These are phyloP conservation scores for Talaromyces albobiverticillius DNA, from an alignment of 2,329 filamentous ascomycete genomes.

Conservation along the genomic window DNA sequence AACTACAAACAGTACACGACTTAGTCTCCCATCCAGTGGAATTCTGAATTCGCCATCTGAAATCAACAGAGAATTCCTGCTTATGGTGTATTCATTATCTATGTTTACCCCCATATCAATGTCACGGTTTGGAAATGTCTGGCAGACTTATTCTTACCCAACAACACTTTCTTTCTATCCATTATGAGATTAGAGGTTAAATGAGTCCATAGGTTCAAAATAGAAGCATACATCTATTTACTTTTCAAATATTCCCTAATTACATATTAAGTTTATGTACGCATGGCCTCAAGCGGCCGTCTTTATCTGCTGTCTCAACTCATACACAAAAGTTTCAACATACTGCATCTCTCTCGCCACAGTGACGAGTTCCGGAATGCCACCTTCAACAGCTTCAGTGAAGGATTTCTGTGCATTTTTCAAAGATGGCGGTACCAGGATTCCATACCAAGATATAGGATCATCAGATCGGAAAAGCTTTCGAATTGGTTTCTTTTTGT, in stretches of 20 bases:
- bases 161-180: constrained; percentile 1
- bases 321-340: constrained; percentile 38
- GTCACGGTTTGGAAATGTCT: neutral
- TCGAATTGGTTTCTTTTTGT: constrained; percentile 19
- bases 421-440: constrained; percentile 45
- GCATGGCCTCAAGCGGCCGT: neutral
- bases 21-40: neutral
- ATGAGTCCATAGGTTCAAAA: neutral
- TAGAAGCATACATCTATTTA: neutral
- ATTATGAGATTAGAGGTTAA: neutral
- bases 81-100: neutral
- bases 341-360: constrained; percentile 38
- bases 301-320: constrained; percentile 25
- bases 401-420: constrained; percentile 45
- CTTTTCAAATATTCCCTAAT: neutral
- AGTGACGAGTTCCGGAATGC: constrained; percentile 36
- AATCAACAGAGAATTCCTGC: neutral
- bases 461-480: constrained; percentile 34
- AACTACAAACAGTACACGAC: constrained; percentile 7
- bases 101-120: neutral
- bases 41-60: neutral
- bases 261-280: no score
- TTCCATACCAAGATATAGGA: constrained; percentile 50
- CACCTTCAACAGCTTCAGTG: constrained; percentile 32
- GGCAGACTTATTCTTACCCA: constrained; percentile 3